Evolutionary conservation across 2,329 filamentous ascomycete genomes (phyloP).

Genomic region (Neocatenulostroma microsporum): DNA sequence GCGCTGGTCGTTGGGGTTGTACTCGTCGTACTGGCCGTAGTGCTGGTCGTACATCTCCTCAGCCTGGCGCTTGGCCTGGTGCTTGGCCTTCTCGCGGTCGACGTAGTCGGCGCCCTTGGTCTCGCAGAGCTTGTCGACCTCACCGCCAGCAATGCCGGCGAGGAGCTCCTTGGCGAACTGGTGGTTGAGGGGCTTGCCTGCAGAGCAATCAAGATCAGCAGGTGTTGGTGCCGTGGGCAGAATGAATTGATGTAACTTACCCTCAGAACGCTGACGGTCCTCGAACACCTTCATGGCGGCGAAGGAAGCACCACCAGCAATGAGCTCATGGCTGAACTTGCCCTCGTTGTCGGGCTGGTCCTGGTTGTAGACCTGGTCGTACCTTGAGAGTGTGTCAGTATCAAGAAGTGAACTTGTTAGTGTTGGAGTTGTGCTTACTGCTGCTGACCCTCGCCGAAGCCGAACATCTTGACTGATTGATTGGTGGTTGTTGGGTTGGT

Average conservation of each 20-base stretch:
- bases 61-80: slow-evolving; percentile 34
- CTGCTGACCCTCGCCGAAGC: slow-evolving; percentile 44
- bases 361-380: slow-evolving; percentile 48
- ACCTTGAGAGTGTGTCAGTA: too few relatives aligned
- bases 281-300: slow-evolving; percentile 74
- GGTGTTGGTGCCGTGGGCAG: too few relatives aligned
- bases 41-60: slow-evolving; percentile 45
- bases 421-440: too few relatives aligned
- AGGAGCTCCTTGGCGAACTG: slow-evolving; percentile 70
- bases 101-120: slow-evolving; percentile 45
- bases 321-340: slow-evolving; percentile 62
- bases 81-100: slow-evolving; percentile 43
- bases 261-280: slow-evolving; percentile 63
- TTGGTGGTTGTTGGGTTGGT: slow-evolving; percentile 3
- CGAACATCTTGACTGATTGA: slow-evolving; percentile 35
- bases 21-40: slow-evolving; percentile 40
- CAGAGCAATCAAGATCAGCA: slow-evolving; percentile 14
- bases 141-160: slow-evolving; percentile 62
- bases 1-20: slow-evolving; percentile 31
- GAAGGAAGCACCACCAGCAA: slow-evolving; percentile 70
- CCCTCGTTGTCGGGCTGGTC: slow-evolving; percentile 47
- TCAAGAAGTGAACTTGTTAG: too few relatives aligned
- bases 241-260: slow-evolving; percentile 9
- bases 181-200: slow-evolving; percentile 64
- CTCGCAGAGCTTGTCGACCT: slow-evolving; percentile 67